Conservation (phyloP, 2,329 filamentous ascomycete species). For the Tolypocladium album region DNA sequence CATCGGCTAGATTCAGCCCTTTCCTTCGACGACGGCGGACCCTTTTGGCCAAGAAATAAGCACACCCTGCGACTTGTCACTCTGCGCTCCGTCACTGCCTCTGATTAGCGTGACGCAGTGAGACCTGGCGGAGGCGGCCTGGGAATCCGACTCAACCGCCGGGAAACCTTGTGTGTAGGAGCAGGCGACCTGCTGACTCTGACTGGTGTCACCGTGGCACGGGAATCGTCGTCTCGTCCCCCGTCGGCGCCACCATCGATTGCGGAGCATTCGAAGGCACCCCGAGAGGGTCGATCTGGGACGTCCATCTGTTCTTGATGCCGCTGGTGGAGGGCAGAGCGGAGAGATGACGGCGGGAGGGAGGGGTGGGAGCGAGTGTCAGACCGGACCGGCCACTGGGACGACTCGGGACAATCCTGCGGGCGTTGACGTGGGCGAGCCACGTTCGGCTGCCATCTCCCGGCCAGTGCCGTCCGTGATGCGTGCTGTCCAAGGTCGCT, state of each 20-base stretch:
- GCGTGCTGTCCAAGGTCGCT: not conserved
- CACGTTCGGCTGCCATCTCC: slow-evolving; percentile 7
- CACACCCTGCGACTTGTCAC: not conserved
- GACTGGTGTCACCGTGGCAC: not conserved
- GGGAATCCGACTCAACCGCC: not conserved
- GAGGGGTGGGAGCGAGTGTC: not conserved
- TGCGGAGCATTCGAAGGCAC: not conserved
- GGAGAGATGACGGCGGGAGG: not conserved
- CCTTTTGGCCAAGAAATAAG: not conserved
- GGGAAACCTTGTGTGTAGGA: not conserved
- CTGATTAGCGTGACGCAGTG: not conserved
- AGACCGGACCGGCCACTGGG: not conserved
- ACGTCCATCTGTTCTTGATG: not conserved
- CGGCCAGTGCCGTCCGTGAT: not conserved
- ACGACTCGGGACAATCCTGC: not conserved
- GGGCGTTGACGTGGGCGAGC: not conserved
- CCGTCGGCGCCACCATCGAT: not conserved
- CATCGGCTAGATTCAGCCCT: not conserved
- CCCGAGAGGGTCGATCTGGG: not conserved
- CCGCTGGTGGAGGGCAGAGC: not conserved
- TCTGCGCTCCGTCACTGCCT: not conserved
- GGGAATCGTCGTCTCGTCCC: not conserved
- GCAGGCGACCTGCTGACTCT: not conserved
- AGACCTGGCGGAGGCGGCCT: not conserved
- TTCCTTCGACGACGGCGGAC: not conserved